Evolutionary conservation across 2,329 filamentous ascomycete species (phyloP).

Genomic region (Diaporthe sp.): DNA sequence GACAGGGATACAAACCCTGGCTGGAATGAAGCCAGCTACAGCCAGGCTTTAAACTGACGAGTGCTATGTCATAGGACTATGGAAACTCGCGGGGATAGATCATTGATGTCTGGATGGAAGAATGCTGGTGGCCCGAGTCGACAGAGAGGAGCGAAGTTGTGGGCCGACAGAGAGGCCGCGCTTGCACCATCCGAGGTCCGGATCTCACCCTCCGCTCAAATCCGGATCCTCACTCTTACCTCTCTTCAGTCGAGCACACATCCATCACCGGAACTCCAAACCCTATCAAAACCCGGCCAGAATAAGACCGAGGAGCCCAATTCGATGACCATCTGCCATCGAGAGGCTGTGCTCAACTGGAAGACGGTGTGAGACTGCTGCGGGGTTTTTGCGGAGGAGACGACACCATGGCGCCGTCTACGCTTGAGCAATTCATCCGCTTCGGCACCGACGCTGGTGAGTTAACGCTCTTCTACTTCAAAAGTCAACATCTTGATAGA

Average conservation of each 20-base stretch:
- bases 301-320: background rate
- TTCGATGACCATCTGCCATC: background rate
- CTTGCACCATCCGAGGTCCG: background rate
- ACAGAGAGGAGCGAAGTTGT: background rate
- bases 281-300: too few relatives aligned
- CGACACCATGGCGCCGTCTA: constrained; percentile 34
- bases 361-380: background rate
- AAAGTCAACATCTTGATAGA: background rate
- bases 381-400: background rate
- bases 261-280: background rate
- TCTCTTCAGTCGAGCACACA: background rate
- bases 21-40: background rate
- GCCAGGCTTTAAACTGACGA: too few relatives aligned
- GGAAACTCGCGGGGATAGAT: background rate
- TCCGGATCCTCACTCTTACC: background rate
- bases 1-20: background rate
- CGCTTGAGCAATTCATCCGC: constrained; percentile 53
- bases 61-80: too few relatives aligned
- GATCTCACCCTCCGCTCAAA: background rate
- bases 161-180: background rate
- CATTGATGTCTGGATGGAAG: too few relatives aligned
- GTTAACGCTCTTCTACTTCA: background rate
- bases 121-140: background rate
- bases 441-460: constrained; percentile 51
- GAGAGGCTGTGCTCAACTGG: background rate